Evolutionary conservation across 306 rosid species (phyloP), one percentile per base, ranked within the genome.

Genomic region (Hippophae gyantsensis): DNA sequence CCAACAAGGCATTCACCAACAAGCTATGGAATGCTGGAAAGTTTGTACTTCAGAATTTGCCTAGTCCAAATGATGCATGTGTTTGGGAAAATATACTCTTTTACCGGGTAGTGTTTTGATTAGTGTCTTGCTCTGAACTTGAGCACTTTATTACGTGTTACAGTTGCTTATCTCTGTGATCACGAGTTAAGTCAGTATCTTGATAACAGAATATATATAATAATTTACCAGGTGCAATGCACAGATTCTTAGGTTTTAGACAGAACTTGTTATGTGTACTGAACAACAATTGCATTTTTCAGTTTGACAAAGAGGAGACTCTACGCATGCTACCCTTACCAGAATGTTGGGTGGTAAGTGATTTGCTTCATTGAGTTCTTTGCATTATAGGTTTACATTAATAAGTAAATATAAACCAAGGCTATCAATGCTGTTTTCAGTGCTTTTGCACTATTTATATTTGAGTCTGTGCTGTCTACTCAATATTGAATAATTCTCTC

Each of bases 11-110:
- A 52, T 87, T 90, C 80, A 90, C 98, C 25, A 90, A 90, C 81
- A 90, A 90, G 78, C 73, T 90, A 58, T 90, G 98, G 98, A 90
- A 90, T 60, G 98, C 98, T 42, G 96, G 98, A 57, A 90, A 90
- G 69, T 90, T 87, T 69, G 64, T 90, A 57, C 76, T 90, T 62
- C 96, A 87, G 78, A 90, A 85, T 71, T 81, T 87, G 70, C 96
- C 98, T 70, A 51, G 73, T 55, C 70, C 58, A 64, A 73, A 69
- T 74, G 96, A 90, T 49, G 23, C 71, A 32, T 57, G 69, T 59
- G 64, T 77, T 72, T 90, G 96, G 98, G 86, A 85, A 65, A 65
- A 62, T 52, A 64, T 87, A 72, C 67, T 68, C 55, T 74, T 86
- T 47, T 72, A 68, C 70, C 67, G 81, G 90, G 97, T 90, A 32